Evolutionary conservation across 2,329 filamentous ascomycete genomes (phyloP), one percentile per base, ranked within the genome.

Genomic region (Stemphylium vesicarium): DNA sequence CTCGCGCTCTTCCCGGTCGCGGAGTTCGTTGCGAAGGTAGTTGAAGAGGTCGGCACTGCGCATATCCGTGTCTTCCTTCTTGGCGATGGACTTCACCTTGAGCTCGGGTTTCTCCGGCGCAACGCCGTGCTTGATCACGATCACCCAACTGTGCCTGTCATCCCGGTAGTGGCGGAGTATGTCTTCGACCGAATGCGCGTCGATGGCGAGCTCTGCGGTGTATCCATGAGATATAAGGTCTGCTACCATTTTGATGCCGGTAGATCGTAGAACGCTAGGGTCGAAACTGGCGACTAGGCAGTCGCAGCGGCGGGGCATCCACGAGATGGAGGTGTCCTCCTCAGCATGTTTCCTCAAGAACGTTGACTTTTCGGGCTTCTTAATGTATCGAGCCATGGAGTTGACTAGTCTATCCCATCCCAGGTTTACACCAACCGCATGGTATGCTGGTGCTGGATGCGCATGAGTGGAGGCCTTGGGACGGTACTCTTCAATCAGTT

Each of bases 241-340:
- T 53, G 89, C 86, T 8, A 97, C 79, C 37, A 97, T 82, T 62
- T 90, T 88, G 20, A 96, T 80, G 1, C 92, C 93, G 0, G 84
- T 83, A 0, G 88, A 89, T 35, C 91, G 87, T 11, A 97, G 83
- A 4, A 92, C 84, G 3, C 86, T 83, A 0, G 88, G 79, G 68
- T 96, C 92, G 66, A 96, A 96, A 66, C 92, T 94, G 10, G 92
- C 90, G 33, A 99, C 88, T 3, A 98, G 85, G 12, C 95, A 90
- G 73, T 98, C 93, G 69, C 93, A 96, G 82, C 91, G 65, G 35
- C 69, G 60, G 26, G 73, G 72, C 62, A 74, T 71, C 75, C 75
- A 77, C 0, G 72, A 73, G 2, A 71, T 50, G 3, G 67, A 62
- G 0, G 66, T 68, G 77, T 60, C 67, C 54, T 92, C 89, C 32